These are phyloP conservation scores for Pterocarpus santalinus DNA, from an alignment of 306 rosid genomes.

Conservation along the genomic window DNA sequence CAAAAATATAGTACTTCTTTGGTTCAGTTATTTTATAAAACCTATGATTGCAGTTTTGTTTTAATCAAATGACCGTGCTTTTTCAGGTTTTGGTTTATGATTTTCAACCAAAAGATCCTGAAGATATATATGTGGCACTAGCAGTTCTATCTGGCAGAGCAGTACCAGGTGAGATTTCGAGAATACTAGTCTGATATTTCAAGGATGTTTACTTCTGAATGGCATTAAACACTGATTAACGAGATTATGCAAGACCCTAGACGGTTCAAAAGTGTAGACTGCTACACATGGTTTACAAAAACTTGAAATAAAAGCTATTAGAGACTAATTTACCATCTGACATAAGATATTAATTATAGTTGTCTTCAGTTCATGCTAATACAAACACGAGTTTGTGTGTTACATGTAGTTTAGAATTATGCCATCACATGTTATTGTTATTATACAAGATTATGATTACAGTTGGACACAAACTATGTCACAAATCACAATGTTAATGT, in stretches of 20 bases:
- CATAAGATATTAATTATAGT: conserved; percentile 6
- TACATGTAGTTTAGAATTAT: not conserved
- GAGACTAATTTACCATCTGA: conserved; percentile 6
- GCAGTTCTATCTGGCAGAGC: conserved; percentile 77
- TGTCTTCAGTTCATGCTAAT: not conserved
- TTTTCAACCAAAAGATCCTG: conserved; percentile 97
- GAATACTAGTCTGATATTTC: not conserved
- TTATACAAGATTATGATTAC: conserved; percentile 14
- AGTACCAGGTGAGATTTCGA: conserved; percentile 64
- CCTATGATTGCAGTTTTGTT: conserved; percentile 22
- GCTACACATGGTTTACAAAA: conserved; percentile 7
- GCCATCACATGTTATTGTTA: not conserved
- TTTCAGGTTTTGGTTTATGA: conserved; percentile 85
- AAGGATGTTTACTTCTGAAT: not conserved
- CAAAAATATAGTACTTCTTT: not conserved
- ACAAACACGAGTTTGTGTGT: conserved; percentile 7
- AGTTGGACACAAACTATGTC: not conserved
- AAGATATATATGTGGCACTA: conserved; percentile 75
- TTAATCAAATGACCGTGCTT: conserved; percentile 20
- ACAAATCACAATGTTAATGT: not conserved
- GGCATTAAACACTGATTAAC: not conserved
- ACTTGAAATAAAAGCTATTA: not conserved
- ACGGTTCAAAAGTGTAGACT: not conserved
- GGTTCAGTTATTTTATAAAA: not conserved
- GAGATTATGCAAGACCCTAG: not conserved